Conservation (phyloP, 2,329 filamentous ascomycete genomes). For the Diplodia scrobiculata region DNA sequence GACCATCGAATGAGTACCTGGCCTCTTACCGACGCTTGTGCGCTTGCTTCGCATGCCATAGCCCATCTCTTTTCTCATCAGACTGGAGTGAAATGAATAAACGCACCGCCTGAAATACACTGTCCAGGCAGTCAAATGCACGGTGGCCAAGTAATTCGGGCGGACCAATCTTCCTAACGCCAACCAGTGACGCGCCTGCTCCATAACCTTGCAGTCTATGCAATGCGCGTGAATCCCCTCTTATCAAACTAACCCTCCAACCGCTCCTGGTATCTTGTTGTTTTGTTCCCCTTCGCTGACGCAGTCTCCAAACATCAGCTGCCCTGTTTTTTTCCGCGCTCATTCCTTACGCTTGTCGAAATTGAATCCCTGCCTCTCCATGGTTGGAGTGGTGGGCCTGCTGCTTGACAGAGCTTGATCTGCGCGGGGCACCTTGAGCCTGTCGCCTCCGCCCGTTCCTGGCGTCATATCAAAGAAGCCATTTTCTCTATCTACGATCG, state of each 20-base stretch:
- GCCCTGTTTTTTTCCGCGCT: neutral
- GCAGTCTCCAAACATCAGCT: neutral
- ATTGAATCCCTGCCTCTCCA: slow-evolving; percentile 24
- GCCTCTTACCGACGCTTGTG: slow-evolving; percentile 7
- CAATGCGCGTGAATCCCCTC: neutral
- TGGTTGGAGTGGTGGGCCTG: slow-evolving; percentile 36
- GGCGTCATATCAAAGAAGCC: slow-evolving; percentile 33
- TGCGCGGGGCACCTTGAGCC: slow-evolving; percentile 14
- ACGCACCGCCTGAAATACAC: neutral
- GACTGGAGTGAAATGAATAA: neutral
- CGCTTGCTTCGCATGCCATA: neutral
- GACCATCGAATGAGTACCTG: slow-evolving; percentile 6
- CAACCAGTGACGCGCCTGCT: slow-evolving; percentile 21
- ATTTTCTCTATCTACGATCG: slow-evolving; percentile 55
- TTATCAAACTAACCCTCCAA: neutral
- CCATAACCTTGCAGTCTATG: neutral
- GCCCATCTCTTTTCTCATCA: neutral
- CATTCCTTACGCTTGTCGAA: slow-evolving; percentile 29
- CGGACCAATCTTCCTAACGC: neutral
- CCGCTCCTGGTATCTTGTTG: slow-evolving; percentile 1
- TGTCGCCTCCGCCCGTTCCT: slow-evolving; percentile 12
- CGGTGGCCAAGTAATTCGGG: neutral
- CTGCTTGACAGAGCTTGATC: slow-evolving; percentile 30
- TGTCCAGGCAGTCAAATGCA: neutral
- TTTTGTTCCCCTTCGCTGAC: neutral